phyloP scores from a whole-genome alignment of 169 alveolate genomes.

The Plasmodium sp. region DNA sequence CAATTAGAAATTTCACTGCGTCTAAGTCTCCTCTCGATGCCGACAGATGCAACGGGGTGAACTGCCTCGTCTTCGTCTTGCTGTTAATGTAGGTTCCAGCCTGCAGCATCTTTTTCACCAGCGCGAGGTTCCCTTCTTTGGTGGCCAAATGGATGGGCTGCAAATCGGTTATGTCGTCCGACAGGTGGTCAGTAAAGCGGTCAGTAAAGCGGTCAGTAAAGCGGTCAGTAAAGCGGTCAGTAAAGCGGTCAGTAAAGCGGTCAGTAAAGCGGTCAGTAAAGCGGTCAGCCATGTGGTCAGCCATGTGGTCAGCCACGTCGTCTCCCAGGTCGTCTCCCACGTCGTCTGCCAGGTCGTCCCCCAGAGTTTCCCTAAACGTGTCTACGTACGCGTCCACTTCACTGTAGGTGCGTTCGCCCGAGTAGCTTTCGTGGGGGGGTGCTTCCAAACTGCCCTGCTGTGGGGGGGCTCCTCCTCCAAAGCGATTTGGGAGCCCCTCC shows the following conservation, averaged over 20 bases:
- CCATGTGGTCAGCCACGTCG: no score
- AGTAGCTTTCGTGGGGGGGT: not conserved
- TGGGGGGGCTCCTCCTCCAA: not conserved
- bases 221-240: no score
- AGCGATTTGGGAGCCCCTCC: not conserved
- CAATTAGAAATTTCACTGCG: constrained; percentile 32
- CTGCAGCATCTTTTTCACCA: constrained; percentile 18
- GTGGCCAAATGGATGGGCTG: constrained; percentile 67
- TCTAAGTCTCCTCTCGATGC: constrained; percentile 68
- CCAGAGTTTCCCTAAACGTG: constrained; percentile 11
- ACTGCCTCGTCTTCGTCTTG: constrained; percentile 42
- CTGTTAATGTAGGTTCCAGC: constrained; percentile 34
- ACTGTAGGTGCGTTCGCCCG: not conserved
- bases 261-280: no score
- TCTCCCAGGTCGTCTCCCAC: not conserved
- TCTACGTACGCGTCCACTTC: constrained; percentile 25
- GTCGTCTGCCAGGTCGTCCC: not conserved
- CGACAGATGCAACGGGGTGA: constrained; percentile 52
- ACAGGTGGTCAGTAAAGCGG: no score
- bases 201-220: no score
- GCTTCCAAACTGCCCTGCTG: not conserved
- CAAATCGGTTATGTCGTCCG: constrained; percentile 28
- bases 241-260: no score
- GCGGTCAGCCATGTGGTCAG: no score
- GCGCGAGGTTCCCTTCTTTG: constrained; percentile 61